Evolutionary conservation across 2,329 filamentous ascomycete genomes (phyloP), one percentile per base, ranked within the genome.

Genomic region (Aspergillus spinulosporus): DNA sequence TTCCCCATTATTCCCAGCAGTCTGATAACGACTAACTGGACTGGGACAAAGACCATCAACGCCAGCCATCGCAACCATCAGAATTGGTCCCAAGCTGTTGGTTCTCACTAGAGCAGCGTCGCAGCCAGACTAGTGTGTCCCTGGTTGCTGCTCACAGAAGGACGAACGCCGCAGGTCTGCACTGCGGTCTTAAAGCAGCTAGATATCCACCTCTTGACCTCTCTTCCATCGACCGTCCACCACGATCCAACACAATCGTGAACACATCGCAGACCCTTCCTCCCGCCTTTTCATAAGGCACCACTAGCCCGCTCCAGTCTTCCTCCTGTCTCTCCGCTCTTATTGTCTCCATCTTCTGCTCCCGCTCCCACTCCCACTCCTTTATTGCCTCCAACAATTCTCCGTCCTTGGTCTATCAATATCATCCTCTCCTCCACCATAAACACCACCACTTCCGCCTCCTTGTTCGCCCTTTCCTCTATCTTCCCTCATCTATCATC

Each of bases 91-190:
- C 42, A 26, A 21, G 42, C 42, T 11, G 46, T 8, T 34, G 26
- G 9, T 49, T 49, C 28, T 37, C 14, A 21, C 15, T 40, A 52
- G 29, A 37, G 43, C 49, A 56, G 56, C 42, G 45, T 54, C 51
- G 54, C 46, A 59, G 54, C 47, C 46, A 36, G 45, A 36, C 46
- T 52, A 43, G 52, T 32, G 32, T 49, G 54, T 34, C 48, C 50
- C 54, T 52, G 52, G 49, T 26, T 31, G 36, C 21, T 51, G 32
- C 52, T 34, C 28, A 56, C 54, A 58, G 56, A 37, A 59, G 56
- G 56, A 58, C 63, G 61, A 58, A 49, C 54, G 52, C 31, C n/a
- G 34, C 34, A 37, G 15, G 8, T 63, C 59, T 65, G 59, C 56
- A 59, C 36, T 56, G 60, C 39, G 53, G 34, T 50, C 43, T 54